Conservation (phyloP, 176 grass and related monocot genomes). For the Urochloa ruziziensis region DNA sequence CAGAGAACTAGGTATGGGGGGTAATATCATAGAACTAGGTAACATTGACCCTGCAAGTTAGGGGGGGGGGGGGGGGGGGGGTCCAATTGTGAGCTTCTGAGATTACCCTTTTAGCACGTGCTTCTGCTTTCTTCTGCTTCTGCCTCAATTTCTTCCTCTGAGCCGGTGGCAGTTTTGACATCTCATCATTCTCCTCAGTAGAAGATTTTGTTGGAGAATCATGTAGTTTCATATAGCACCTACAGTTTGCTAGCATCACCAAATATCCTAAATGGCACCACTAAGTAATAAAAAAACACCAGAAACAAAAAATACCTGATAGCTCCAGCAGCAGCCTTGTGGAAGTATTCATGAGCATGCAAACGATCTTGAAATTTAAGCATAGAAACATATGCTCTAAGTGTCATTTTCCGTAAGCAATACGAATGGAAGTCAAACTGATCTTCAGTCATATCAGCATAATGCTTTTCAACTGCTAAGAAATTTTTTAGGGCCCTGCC, state of each 20-base stretch:
- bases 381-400: constrained; percentile 93
- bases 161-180: constrained; percentile 87
- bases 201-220: constrained; percentile 85
- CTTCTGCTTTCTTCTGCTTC: constrained; percentile 98
- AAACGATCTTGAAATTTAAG: constrained; percentile 94
- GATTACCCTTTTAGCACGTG: constrained; percentile 95
- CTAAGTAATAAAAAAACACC: constrained; percentile 26
- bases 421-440: constrained; percentile 99
- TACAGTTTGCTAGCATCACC: constrained; percentile 37
- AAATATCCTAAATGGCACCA: constrained; percentile 22
- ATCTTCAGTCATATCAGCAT: constrained; percentile 95
- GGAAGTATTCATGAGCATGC: constrained; percentile 97
- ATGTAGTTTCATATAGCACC: constrained; percentile 96
- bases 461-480: constrained; percentile 93
- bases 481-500: constrained; percentile 94
- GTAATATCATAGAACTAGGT: constrained; percentile 12
- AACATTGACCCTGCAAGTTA: constrained; percentile 8
- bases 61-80: neutral
- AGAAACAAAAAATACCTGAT: constrained; percentile 62
- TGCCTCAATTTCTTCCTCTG: constrained; percentile 98
- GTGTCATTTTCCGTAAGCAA: constrained; percentile 98
- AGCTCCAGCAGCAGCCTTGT: constrained; percentile 92
- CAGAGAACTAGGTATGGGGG: constrained; percentile 3
- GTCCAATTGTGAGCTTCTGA: neutral
- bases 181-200: constrained; percentile 74